These are phyloP conservation scores for Kandelia obovata DNA, from an alignment of 345 rosid species.

Conservation along the genomic window DNA sequence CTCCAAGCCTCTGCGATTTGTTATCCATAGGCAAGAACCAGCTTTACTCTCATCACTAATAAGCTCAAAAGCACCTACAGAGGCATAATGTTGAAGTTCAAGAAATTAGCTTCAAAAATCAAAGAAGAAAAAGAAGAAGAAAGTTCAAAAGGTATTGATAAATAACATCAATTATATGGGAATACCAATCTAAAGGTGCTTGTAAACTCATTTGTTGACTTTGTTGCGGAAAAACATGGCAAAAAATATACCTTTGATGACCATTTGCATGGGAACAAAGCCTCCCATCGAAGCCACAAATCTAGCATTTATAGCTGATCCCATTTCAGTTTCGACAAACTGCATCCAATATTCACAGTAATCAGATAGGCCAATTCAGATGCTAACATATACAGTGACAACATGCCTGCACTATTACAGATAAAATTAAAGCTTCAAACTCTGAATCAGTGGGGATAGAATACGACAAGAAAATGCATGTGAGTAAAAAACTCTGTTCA, in stretches of 20 bases:
- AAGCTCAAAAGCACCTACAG: conserved; percentile 83
- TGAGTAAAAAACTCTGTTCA: no score
- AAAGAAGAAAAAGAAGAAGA: not conserved
- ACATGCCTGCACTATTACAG: not conserved
- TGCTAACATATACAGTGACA: not conserved
- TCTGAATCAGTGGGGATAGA: not conserved
- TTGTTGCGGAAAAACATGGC: not conserved
- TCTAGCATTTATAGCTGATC: conserved; percentile 16
- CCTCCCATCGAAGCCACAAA: conserved; percentile 56
- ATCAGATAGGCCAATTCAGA: not conserved
- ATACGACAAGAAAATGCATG: not conserved
- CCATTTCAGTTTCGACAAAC: conserved; percentile 79
- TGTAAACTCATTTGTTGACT: not conserved
- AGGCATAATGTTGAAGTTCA: conserved; percentile 9
- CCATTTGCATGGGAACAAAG: conserved; percentile 67
- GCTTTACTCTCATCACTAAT: conserved; percentile 74
- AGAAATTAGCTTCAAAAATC: not conserved
- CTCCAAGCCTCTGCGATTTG: conserved; percentile 81
- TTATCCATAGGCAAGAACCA: conserved; percentile 88
- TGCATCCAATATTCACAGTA: conserved; percentile 39
- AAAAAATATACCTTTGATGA: conserved; percentile 59
- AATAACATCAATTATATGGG: not conserved
- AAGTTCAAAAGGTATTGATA: not conserved
- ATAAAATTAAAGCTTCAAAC: not conserved
- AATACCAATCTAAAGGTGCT: not conserved